Conservation (phyloP, 257 asterid genomes). For the Nicotiana paniculata region DNA sequence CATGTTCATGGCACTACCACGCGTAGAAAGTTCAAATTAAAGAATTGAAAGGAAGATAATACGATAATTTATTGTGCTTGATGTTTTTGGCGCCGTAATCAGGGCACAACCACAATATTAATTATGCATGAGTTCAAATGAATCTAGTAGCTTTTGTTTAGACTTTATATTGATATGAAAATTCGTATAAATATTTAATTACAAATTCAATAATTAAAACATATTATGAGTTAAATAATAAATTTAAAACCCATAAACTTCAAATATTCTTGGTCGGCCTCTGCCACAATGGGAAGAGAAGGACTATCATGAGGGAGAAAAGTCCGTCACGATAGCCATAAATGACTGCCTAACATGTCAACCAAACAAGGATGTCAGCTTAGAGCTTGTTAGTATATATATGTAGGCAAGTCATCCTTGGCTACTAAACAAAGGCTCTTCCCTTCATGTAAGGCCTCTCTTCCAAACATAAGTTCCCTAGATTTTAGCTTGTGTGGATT, state of each 20-base stretch:
- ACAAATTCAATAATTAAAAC: too few relatives aligned
- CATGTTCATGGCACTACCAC: too few relatives aligned
- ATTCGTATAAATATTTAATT: too few relatives aligned
- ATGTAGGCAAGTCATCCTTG: slow-evolving; percentile 16
- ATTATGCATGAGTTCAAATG: too few relatives aligned
- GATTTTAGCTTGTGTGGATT: not conserved
- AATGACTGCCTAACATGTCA: slow-evolving; percentile 12
- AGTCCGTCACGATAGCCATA: slow-evolving; percentile 9
- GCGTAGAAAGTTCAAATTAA: too few relatives aligned
- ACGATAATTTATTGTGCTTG: not conserved
- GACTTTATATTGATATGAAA: too few relatives aligned
- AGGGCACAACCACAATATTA: too few relatives aligned
- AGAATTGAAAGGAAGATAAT: not conserved
- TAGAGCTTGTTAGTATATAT: not conserved
- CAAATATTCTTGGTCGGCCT: too few relatives aligned
- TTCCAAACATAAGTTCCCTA: not conserved
- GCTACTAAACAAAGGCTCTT: slow-evolving; percentile 10
- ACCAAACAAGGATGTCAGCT: not conserved
- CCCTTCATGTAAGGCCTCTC: slow-evolving; percentile 13
- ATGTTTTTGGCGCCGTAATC: not conserved
- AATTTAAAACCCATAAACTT: too few relatives aligned
- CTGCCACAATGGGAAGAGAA: not conserved
- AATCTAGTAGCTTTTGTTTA: too few relatives aligned
- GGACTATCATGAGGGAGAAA: slow-evolving; percentile 5
- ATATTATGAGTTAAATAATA: too few relatives aligned